A percentile compares a stretch with the other conserved stretches of the same genome.
Conservation (phyloP, 2,329 filamentous ascomycete species). For the Aschersonia sp. region DNA sequence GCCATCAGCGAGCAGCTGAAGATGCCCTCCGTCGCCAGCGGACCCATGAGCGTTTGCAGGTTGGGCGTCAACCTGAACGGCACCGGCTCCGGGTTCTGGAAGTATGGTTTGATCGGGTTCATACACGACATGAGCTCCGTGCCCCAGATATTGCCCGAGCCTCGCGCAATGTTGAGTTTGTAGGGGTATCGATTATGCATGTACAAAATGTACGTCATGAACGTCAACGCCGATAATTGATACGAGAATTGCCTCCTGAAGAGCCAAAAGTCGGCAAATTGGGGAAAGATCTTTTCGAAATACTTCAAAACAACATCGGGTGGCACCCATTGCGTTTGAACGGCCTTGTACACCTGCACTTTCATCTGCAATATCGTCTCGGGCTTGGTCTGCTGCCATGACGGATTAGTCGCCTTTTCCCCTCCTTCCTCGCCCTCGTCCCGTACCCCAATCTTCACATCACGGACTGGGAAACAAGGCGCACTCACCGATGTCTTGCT, state of each 20-base stretch:
- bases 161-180: conserved; percentile 83
- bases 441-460: too few species aligned
- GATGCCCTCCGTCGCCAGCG: conserved; percentile 88
- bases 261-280: conserved; percentile 91
- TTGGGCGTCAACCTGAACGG: conserved; percentile 97
- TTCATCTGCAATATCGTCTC: conserved; percentile 61
- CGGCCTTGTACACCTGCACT: conserved; percentile 85
- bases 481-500: conserved; percentile 44
- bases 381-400: conserved; percentile 38
- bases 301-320: conserved; percentile 72
- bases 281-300: conserved; percentile 77
- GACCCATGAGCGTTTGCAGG: conserved; percentile 89
- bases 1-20: conserved; percentile 94
- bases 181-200: conserved; percentile 94
- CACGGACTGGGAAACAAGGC: too few species aligned
- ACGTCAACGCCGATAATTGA: conserved; percentile 86
- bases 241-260: conserved; percentile 97
- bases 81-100: conserved; percentile 90
- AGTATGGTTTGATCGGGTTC: conserved; percentile 70
- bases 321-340: conserved; percentile 88
- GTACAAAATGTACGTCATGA: conserved; percentile 97
- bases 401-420: background rate
- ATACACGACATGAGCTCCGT: conserved; percentile 87
- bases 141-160: conserved; percentile 89
- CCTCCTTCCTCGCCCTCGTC: background rate